A percentile compares a stretch with the other conserved stretches of the same genome.
Conservation (phyloP, 768 basidiomycete species). For the Trametopsis cervina region DNA sequence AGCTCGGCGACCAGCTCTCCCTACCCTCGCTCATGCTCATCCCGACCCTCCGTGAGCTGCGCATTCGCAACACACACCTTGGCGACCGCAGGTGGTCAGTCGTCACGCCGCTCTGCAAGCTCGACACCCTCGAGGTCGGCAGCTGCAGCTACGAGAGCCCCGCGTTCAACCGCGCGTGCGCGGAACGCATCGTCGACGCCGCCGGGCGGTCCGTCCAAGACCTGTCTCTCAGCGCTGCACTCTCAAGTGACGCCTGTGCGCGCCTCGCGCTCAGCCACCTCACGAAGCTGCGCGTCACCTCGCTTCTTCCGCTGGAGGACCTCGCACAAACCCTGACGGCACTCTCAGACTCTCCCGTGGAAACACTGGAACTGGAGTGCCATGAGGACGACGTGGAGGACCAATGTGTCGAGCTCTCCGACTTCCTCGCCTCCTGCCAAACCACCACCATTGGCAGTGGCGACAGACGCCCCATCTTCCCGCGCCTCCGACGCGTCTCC, state of each 20-base stretch:
- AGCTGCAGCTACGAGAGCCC: conserved; percentile 49
- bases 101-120: conserved; percentile 39
- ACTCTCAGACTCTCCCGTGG: conserved; percentile 52
- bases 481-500: conserved; percentile 41
- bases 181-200: conserved; percentile 52
- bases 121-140: conserved; percentile 49
- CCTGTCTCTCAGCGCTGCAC: conserved; percentile 42
- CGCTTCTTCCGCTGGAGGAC: conserved; percentile 53
- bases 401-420: conserved; percentile 46
- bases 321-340: conserved; percentile 52
- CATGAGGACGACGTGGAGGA: conserved; percentile 58
- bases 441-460: too few relatives aligned
- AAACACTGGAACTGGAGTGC: conserved; percentile 48
- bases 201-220: conserved; percentile 47
- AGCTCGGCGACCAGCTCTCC: conserved; percentile 44
- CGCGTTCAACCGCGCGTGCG: conserved; percentile 45
- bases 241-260: conserved; percentile 26
- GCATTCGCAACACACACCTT: conserved; percentile 64
- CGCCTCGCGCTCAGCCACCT: conserved; percentile 43
- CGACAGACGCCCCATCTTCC: conserved; percentile 35
- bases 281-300: conserved; percentile 49
- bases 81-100: conserved; percentile 51
- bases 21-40: conserved; percentile 63
- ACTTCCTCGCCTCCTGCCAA: conserved; percentile 45
- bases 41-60: conserved; percentile 50